Base-by-base conservation (phyloP, 2,329 filamentous ascomycete species). In the Penicillium griseofulvum region DNA sequence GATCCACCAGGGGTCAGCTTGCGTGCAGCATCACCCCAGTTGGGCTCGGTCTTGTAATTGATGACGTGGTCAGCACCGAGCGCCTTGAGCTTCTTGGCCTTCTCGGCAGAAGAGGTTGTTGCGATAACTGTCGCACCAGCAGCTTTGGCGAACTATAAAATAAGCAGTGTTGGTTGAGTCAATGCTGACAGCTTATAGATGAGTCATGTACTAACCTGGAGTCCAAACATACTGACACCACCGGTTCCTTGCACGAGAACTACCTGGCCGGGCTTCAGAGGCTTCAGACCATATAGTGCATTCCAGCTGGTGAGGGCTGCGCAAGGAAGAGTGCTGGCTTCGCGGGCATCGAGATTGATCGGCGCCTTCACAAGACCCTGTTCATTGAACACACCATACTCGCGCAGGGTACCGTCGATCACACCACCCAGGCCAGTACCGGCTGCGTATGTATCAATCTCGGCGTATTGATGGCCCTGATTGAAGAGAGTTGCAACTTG, bases 361-460 rank as follows among this genome's bases (percentile, higher is more conserved):
- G 90, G 89, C 53, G 82, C 78, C 44, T 74, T 76, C 16, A 91
- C 87, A 5, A 93, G 78, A 2, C 88, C 88, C 22, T 71, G 81
- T 75, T 91, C 86, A 56, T 83, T 79, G 68, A 89, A 91, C 11
- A 84, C 81, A 56, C 77, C 88, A 61, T 88, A 85, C 62, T 87
- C 78, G 42, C 87, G 82, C 26, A 93, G 79, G 0, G 81, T 82
- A 55, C 90, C 90, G 64, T 91, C 83, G 1, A 88, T 53, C 11
- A 78, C 78, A 46, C 87, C 88, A 52, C 89, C 89, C 1, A 91
- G 81, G 3, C 87, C 87, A 1, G 84, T 84, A 0, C 57, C 52
- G 5, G 74, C 54, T 26, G 71, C 74, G 42, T 78, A 44, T 5
- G 43, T 8, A 45, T 72, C 66, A 17, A 83, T 69, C 2, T 74